A percentile compares a stretch with the other conserved stretches of the same genome.
Evolutionary conservation across 768 basidiomycete species (phyloP).

Genomic region (Gymnopilus dilepis): DNA sequence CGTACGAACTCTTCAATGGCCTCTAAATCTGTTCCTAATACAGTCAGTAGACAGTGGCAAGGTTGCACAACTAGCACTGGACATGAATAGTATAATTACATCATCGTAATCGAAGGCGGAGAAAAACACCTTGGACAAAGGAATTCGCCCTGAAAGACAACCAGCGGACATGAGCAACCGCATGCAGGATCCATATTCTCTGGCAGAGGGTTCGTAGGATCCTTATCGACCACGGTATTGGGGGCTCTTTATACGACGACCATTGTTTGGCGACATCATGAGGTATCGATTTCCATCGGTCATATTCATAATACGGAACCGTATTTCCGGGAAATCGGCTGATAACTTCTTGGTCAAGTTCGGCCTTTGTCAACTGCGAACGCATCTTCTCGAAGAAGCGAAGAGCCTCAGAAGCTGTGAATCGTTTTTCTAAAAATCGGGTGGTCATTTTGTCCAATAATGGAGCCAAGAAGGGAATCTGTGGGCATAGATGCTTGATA

Average conservation of each 20-base stretch:
- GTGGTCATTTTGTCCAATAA: conserved; percentile 35
- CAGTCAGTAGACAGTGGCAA: too few relatives aligned
- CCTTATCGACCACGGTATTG: conserved; percentile 8
- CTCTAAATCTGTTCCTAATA: too few relatives aligned
- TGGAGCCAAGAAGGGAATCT: conserved; percentile 33
- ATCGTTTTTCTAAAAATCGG: conserved; percentile 24
- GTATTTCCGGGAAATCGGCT: background rate
- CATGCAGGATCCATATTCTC: background rate
- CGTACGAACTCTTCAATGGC: too few relatives aligned
- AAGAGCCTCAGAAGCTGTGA: conserved; percentile 33
- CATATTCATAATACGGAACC: conserved; percentile 5
- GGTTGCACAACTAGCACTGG: too few relatives aligned
- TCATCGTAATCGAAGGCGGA: too few relatives aligned
- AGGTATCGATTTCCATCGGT: conserved; percentile 26
- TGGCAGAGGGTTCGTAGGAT: conserved; percentile 11
- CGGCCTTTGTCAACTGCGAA: background rate
- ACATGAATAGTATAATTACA: too few relatives aligned
- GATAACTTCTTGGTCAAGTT: background rate
- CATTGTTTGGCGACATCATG: conserved; percentile 22
- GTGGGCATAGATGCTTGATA: conserved; percentile 28
- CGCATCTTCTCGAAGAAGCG: conserved; percentile 28
- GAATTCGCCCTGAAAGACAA: background rate
- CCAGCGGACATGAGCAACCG: background rate
- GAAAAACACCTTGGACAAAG: too few relatives aligned
- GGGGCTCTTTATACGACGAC: conserved; percentile 25